Base-by-base conservation (phyloP, 768 basidiomycete species). In the Mycena latifolia region DNA sequence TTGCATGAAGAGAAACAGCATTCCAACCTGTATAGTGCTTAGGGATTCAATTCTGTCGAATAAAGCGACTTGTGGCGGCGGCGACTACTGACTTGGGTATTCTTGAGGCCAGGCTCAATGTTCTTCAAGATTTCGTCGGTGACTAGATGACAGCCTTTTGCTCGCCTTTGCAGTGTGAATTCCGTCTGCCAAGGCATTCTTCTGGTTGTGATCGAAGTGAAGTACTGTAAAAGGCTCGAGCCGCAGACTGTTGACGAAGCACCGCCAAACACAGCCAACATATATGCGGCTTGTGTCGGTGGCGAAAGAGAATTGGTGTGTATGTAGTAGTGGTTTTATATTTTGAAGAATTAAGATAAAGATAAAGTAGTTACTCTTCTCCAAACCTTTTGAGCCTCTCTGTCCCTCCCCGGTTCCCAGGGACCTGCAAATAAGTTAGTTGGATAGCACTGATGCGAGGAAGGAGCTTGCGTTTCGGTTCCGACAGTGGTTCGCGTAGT, bases 401-500 rank as follows among this genome's bases (percentile, higher is more conserved):
- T 51, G 89, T 79, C 10, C 95, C 95, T 61, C 95, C 95, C 53
- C 95, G 86, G 75, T 94, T 95, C 15, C 95, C 95, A 28, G 95
- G 95, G 25, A 95, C 68, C 68, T 69, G 55, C 3, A 20, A 39
- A 48, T 27, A 27, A 48, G 22, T 37, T 55, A 55, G 31, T 25
- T 51, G 12, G 20, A 24, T 20, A 27, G 31, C 37, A 31, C 7
- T 43, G 0, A 17, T 25, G 39, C 10, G 6, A 15, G 54, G 31
- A 28, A 43, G 35, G 7, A 17, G 33, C 61, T 29, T 55, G 59
- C 91, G 75, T 95, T 96, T 61, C 92, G 82, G 76, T 96, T 96
- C 45, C 91, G 88, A 78, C 96, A 98, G 72, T 93, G 90, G 75
- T 98, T 97, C 22, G 96, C 96, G 74, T 97, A 97, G 75, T 99